Evolutionary conservation across 495 filamentous ascomycete genomes (phyloP).

Genomic region (Annulohypoxylon maeteangense): DNA sequence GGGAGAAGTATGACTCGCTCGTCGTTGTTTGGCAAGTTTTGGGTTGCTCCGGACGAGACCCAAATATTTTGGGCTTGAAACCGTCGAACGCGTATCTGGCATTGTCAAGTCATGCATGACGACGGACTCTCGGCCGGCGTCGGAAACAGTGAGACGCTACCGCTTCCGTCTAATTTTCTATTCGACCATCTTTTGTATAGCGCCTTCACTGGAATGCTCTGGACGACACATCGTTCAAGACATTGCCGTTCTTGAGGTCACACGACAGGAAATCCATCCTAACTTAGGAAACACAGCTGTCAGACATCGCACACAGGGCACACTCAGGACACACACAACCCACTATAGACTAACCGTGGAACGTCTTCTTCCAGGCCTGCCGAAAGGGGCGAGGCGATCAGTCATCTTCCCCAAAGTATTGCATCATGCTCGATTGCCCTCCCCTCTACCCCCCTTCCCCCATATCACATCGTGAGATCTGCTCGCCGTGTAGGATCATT

Average conservation of each 20-base stretch:
- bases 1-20: constrained; percentile 27
- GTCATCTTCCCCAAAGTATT: constrained; percentile 42
- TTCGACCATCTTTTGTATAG: constrained; percentile 14
- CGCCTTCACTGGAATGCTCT: constrained; percentile 33
- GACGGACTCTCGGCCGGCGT: constrained; percentile 28
- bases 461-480: constrained; percentile 37
- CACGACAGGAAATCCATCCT: constrained; percentile 37
- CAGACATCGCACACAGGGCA: constrained; percentile 21
- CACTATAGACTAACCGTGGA: constrained; percentile 23
- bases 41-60: constrained; percentile 32
- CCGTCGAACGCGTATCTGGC: constrained; percentile 40
- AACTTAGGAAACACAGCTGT: constrained; percentile 27
- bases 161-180: constrained; percentile 27
- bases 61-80: constrained; percentile 37
- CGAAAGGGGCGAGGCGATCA: constrained; percentile 47
- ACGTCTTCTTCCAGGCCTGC: constrained; percentile 46
- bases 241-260: constrained; percentile 41
- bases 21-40: constrained; percentile 14
- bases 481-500: constrained; percentile 7
- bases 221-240: constrained; percentile 14
- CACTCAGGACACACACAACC: constrained; percentile 1
- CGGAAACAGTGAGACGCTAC: constrained; percentile 36
- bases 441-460: not conserved
- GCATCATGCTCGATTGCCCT: constrained; percentile 44
- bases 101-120: constrained; percentile 38